phyloP scores from a whole-genome alignment of 2,329 filamentous ascomycete genomes.

The Clathrospora elynae region DNA sequence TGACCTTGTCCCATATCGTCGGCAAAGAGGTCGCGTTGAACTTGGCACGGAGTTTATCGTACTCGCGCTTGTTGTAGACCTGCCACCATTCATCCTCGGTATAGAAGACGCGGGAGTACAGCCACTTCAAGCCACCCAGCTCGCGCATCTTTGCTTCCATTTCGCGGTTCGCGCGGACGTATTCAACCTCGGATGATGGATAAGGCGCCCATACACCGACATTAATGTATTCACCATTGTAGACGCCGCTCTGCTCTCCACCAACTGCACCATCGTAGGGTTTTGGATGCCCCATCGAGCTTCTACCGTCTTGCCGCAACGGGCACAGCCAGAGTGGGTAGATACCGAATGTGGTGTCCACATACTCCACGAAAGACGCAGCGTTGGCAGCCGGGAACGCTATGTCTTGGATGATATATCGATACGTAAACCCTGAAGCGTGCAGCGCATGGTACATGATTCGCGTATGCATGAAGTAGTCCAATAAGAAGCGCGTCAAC shows the following conservation, averaged over 20 bases:
- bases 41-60: conserved; percentile 65
- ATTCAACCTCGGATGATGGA: conserved; percentile 60
- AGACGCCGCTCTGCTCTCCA: conserved; percentile 11
- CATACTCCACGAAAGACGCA: conserved; percentile 58
- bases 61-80: conserved; percentile 65
- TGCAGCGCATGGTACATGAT: conserved; percentile 69
- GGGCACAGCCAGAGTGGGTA: conserved; percentile 67
- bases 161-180: conserved; percentile 70
- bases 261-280: conserved; percentile 10
- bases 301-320: conserved; percentile 40
- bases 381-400: conserved; percentile 61
- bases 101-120: conserved; percentile 87
- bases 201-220: conserved; percentile 78
- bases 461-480: conserved; percentile 66
- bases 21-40: conserved; percentile 68
- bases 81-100: conserved; percentile 72
- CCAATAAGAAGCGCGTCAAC: conserved; percentile 62
- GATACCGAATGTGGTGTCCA: conserved; percentile 54
- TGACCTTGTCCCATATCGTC: conserved; percentile 70
- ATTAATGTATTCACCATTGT: conserved; percentile 37
- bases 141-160: conserved; percentile 71
- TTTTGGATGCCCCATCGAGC: conserved; percentile 39
- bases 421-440: conserved; percentile 58
- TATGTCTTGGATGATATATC: conserved; percentile 67
- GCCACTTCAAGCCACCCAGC: conserved; percentile 81